Evolutionary conservation across 176 grass and related monocot species (phyloP), one percentile per base, ranked within the genome.

Genomic region (Bromus sterilis): DNA sequence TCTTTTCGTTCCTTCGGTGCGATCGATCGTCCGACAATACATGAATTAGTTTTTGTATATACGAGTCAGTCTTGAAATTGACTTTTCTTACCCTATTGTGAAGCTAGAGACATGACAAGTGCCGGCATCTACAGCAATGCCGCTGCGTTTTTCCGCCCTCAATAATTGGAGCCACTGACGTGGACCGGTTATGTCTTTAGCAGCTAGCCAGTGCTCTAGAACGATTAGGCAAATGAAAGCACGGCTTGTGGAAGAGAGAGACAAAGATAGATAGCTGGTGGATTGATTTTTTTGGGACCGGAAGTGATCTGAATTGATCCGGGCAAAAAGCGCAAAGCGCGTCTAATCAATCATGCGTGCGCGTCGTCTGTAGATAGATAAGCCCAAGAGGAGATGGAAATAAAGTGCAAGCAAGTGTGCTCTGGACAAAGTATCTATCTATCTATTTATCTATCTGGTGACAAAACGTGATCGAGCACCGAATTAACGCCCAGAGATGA

Each of bases 91-190:
- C 21, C 0, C 48, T 32, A 23, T 14, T 23, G 48, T 42, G 34
- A 28, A 28, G 63, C 23, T 7, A 4, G n/a, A 29, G 14, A 67
- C 11, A 16, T 11, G 43, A 8, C 34, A 80, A 68, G 63, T 37
- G 32, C 34, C 8, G 5, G 62, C 48, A 66, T 64, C 12, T 79
- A 3, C 76, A 33, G 18, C 28, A 8, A 3, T 36, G 15, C 20
- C 42, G 5, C 43, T 34, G 29, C 74, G 48, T 53, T 21, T 53
- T 53, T 53, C 6, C 9, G 6, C 18, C 48, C 18, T 63, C 62
- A 70, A 84, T 84, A 78, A 78, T 84, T 84, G 16, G 29, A 69
- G 21, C 7, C 2, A 6, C 25, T 44, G 63, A 56, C 9, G 51
- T 26, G 9, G 82, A 37, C 62, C 6, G 25, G 74, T 12, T 39